Evolutionary conservation across 495 filamentous ascomycete species (phyloP), one percentile per base, ranked within the genome.

Genomic region (Penicillium steckii): DNA sequence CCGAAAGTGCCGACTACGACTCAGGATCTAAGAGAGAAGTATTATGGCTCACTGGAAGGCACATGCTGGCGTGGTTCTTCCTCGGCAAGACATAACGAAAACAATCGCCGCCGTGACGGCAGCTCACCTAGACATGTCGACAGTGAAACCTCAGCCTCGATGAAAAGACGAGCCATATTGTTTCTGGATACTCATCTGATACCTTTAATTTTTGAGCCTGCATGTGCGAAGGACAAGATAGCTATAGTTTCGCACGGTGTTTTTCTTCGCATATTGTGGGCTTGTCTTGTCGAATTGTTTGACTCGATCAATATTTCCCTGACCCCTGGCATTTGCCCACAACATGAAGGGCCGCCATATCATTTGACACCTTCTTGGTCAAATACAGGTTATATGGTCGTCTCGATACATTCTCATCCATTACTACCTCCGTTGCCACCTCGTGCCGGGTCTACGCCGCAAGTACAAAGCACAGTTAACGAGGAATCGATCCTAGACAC

Each of bases 161-260:
- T 95, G 87, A 71, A 66, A 9, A 49, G 56, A 24, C 78, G 91
- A 27, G 75, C 78, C 3, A 76, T 85, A 38, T 61, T 48, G 0
- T 95, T 95, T 59, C 65, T 95, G 13, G 69, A 83, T 32, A 60
- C 65, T 1, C 72, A 85, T 55, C 71, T 94, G 0, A 53, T 78
- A 3, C 86, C 85, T 18, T 48, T 86, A 18, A 29, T 91, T 10
- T 61, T 74, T 18, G 59, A 63, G 9, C 54, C 65, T 0, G 27
- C 61, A 18, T 49, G 55, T 9, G 45, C 46, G 4, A 52, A 59
- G 6, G 22, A 64, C n/a, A 61, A 71, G 1, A 65, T 93, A 9
- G 85, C 82, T 18, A 69, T 93, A 21, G 87, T 93, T 13, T 84
- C 89, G 10, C 91, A 96, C 63, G 91, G 91, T 32, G 83, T 93